Conservation (phyloP, 495 filamentous ascomycete genomes). For the Hypoxylon intermedium region DNA sequence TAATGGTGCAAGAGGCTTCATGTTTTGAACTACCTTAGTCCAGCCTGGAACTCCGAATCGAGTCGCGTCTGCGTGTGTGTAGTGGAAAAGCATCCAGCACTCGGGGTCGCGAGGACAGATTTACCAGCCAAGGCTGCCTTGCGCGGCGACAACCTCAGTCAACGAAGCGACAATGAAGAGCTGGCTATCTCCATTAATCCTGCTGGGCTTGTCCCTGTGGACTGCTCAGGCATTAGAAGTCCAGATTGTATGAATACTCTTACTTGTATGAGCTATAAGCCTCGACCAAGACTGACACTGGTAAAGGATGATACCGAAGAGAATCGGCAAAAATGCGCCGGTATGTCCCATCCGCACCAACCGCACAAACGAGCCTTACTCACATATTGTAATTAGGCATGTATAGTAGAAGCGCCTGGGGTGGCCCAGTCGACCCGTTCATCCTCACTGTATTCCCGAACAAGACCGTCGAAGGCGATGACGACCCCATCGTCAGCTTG, state of each 20-base stretch:
- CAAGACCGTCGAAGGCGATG: conserved; percentile 58
- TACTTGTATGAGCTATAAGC: conserved; percentile 2
- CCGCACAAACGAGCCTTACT: conserved; percentile 14
- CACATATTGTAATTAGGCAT: conserved; percentile 66
- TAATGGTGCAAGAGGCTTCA: conserved; percentile 11
- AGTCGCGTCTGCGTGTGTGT: conserved; percentile 3
- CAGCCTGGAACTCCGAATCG: background rate
- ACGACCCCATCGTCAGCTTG: conserved; percentile 80
- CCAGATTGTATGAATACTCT: conserved; percentile 50
- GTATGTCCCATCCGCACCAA: conserved; percentile 35
- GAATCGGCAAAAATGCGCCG: conserved; percentile 84
- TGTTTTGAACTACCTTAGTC: conserved; percentile 2
- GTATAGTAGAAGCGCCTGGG: conserved; percentile 92
- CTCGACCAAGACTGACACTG: conserved; percentile 15
- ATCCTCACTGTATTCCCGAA: conserved; percentile 84
- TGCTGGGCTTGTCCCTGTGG: conserved; percentile 60
- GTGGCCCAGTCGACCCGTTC: conserved; percentile 85
- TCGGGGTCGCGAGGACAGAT: conserved; percentile 25
- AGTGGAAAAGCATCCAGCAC: conserved; percentile 3
- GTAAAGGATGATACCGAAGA: conserved; percentile 74
- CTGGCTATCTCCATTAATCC: conserved; percentile 46
- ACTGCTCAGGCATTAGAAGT: conserved; percentile 70
- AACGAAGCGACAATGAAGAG: conserved; percentile 48
- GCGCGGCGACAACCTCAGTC: conserved; percentile 32
- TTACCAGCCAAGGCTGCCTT: conserved; percentile 41